These are phyloP conservation scores for Penicillium simplicissimum DNA, from an alignment of 495 filamentous ascomycete genomes.

Conservation along the genomic window DNA sequence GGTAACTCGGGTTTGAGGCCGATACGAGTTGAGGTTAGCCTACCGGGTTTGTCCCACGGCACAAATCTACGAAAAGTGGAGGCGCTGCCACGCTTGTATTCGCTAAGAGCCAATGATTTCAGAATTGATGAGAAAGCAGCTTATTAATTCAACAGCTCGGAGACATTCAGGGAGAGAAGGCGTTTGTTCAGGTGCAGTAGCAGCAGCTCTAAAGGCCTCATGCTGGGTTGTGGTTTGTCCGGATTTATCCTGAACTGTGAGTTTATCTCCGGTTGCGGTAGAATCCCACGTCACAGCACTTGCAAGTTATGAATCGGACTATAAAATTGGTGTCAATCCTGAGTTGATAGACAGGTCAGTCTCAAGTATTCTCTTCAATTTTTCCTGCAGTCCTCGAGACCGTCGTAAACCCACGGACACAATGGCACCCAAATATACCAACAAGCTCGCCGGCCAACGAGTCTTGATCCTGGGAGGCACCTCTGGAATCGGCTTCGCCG, in stretches of 20 bases:
- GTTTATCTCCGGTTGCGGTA: neutral
- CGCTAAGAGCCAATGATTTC: neutral
- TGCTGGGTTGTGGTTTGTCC: neutral
- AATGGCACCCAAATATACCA: constrained; percentile 24
- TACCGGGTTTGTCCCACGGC: neutral
- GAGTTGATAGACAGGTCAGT: neutral
- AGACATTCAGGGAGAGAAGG: neutral
- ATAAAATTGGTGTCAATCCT: neutral
- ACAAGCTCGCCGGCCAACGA: constrained; percentile 23
- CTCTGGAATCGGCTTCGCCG: constrained; percentile 56
- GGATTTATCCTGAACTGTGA: neutral
- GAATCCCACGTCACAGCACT: neutral
- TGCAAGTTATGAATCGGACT: neutral
- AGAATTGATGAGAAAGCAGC: neutral
- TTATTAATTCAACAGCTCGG: neutral
- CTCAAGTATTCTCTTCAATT: neutral
- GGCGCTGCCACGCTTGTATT: neutral
- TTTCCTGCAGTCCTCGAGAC: neutral
- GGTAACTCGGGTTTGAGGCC: neutral
- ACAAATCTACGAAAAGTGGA: neutral
- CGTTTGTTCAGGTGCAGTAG: too few relatives aligned
- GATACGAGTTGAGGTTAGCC: neutral
- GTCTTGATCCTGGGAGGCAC: constrained; percentile 57
- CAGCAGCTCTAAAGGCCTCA: neutral
- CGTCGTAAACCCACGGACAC: neutral